Base-by-base conservation (phyloP, 148 eudicot species). In the Nepenthes mirabilis region DNA sequence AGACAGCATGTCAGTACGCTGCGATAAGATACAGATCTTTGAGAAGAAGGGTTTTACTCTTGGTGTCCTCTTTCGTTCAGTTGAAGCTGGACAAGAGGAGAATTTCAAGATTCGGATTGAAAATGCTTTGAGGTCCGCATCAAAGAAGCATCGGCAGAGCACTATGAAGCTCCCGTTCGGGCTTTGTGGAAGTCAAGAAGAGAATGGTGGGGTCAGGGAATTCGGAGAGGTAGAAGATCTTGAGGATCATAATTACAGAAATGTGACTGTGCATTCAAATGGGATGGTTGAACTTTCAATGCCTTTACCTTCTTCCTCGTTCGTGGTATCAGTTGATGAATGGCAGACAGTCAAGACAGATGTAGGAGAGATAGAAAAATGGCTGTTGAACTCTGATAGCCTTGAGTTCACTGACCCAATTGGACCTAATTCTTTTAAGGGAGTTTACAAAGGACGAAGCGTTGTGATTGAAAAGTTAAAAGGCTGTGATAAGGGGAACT, bases 181-280 rank as follows among this genome's bases (percentile, higher is more conserved):
- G 59, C 84, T 93, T 37, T 93, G 99, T 73, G 99, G 99, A 67
- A 86, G 96, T 75, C 96, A 93, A 65, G 91, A 88, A 56, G 87
- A 86, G 63, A 73, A 62, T 61, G 68, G 75, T 1, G 74, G 74
- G 52, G 79, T 78, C 33, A 75, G 80, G 67, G 94, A 83, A 59
- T 70, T 81, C 67, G 96, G 84, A 52, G 88, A 77, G 60, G 73
- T 79, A 1, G 93, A 88, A n/a, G 88, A 88, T 60, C 60, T 53
- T 34, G 72, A 57, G 40, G 90, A 84, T n/a, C 75, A 76, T n/a
- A 80, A 52, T 57, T 74, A 72, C 54, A 80, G 85, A 48, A 78
- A 72, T 62, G 86, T 85, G 66, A 60, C 61, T n/a, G 96, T 88
- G 72, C 76, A 78, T 72, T 76, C 72, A 1, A 68, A 37, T 57